Base-by-base conservation (phyloP, 2,329 filamentous ascomycete genomes). In the Corinectria fuckeliana region DNA sequence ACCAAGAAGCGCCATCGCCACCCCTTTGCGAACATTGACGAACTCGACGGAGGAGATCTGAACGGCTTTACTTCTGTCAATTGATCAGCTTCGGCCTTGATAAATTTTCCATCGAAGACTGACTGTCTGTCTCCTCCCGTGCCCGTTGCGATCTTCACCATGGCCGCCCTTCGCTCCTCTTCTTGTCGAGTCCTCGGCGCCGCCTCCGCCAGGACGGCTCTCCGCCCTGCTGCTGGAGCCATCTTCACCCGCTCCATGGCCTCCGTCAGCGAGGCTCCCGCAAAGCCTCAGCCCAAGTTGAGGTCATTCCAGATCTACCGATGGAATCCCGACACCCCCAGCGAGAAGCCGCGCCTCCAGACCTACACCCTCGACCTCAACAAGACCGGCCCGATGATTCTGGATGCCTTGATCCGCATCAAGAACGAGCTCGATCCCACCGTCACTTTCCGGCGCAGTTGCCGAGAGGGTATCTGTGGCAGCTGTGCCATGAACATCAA, bases 401-500 rank as follows among this genome's bases (percentile, higher is more conserved):
- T 99, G 73, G 95, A 99, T 78, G 95, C 95, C 56, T 82, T 99
- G 72, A 95, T 99, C 78, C 86, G 94, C 72, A 97, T 99, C 81
- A 99, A 99, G 91, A 99, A 99, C 80, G 95, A 99, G 86, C 80
- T 96, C 65, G 95, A 99, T 79, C 93, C 95, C 50, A 98, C 95
- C 44, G 81, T 99, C 73, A 98, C 95, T 54, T 99, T 99, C 85
- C 88, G 95, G 76, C 82, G 95, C 78, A 96, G 91, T 79, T 99
- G 95, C 82, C 86, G 95, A 81, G 95, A 99, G 86, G 95, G 95
- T 71, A 99, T 99, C 74, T 99, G 95, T 76, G 95, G 95, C 69
- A 96, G 92, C 79, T 99, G 95, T 77, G 95, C 95, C 69, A 99
- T 99, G 95, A 99, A 99, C 85, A 98, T 99, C 77, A 96, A 98